Evolutionary conservation across 176 grass and related monocot species (phyloP), one percentile per base, ranked within the genome.

Genomic region (Echinochloa phyllopogon): DNA sequence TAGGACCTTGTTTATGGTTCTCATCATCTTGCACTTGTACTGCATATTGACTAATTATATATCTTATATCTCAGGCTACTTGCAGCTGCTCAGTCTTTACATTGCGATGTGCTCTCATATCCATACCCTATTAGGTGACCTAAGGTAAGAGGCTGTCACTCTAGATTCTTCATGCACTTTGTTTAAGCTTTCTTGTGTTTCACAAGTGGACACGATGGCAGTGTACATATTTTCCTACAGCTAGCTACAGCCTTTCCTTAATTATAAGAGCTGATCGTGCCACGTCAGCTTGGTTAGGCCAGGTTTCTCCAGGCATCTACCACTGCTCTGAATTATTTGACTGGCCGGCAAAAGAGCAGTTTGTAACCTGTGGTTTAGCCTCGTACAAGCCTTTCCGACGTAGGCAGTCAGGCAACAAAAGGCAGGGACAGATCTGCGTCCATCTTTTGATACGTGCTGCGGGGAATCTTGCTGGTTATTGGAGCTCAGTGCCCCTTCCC

Each of bases 371-470:
- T 80, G 69, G 75, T 87, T 84, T 69, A 64, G 85, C 85, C 81
- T 91, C 84, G 85, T 87, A 56, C 89, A 80, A 45, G 45, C 81
- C 81, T 91, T 91, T 91, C 52, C 65, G 69, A 74, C 74, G 58
- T 84, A 84, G 80, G 25, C 25, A 68, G 80, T 37, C 72, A 53
- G 63, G 69, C 73, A 83, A 45, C 80, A 52, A 84, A 91, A 80
- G 80, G 61, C 33, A 43, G 80, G 61, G 89, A 62, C 75, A 84
- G 74, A 87, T 91, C 75, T 87, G 76, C 60, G 66, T 55, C 65
- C 72, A 87, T 80, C 60, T 84, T 87, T 87, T 74, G 80, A 79
- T 80, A 63, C 75, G 51, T 75, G 80, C 61, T 84, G 75, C 7
- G 51, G 49, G 85, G 74, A 70, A 86, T 87, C 85, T 81, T 38